These are phyloP conservation scores for Rubia peregrina DNA, from an alignment of 305 asterid species.

Conservation along the genomic window DNA sequence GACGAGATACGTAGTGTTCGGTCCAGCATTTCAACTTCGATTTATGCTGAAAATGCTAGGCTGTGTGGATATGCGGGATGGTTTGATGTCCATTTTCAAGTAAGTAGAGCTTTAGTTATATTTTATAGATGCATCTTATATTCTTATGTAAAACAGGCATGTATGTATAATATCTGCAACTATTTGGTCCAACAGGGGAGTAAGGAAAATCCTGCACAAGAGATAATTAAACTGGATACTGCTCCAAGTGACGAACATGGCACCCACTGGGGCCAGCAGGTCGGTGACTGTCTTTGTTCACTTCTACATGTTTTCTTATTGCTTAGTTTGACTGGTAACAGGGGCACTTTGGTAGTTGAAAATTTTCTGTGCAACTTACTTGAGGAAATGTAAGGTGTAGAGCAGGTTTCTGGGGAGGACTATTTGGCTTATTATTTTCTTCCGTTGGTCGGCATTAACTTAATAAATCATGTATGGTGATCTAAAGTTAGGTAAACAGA, in stretches of 20 bases:
- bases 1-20: constrained; percentile 47
- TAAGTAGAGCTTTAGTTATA: constrained; percentile 29
- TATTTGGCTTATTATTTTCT: background rate
- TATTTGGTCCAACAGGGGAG: constrained; percentile 50
- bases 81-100: constrained; percentile 98
- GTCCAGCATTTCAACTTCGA: constrained; percentile 56
- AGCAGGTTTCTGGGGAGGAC: background rate
- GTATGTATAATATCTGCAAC: background rate
- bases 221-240: constrained; percentile 74
- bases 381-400: background rate
- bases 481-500: background rate
- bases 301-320: background rate
- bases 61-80: constrained; percentile 88
- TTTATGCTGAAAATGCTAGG: constrained; percentile 51
- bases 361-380: background rate
- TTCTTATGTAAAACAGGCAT: background rate
- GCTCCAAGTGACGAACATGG: constrained; percentile 63
- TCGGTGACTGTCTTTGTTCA: constrained; percentile 22
- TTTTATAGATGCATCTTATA: background rate
- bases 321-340: background rate
- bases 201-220: constrained; percentile 52
- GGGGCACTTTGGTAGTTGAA: background rate
- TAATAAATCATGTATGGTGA: too few relatives aligned
- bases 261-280: constrained; percentile 99
- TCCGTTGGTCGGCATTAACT: background rate